Evolutionary conservation across 2,329 filamentous ascomycete genomes (phyloP).

Genomic region (Cadophora malorum): DNA sequence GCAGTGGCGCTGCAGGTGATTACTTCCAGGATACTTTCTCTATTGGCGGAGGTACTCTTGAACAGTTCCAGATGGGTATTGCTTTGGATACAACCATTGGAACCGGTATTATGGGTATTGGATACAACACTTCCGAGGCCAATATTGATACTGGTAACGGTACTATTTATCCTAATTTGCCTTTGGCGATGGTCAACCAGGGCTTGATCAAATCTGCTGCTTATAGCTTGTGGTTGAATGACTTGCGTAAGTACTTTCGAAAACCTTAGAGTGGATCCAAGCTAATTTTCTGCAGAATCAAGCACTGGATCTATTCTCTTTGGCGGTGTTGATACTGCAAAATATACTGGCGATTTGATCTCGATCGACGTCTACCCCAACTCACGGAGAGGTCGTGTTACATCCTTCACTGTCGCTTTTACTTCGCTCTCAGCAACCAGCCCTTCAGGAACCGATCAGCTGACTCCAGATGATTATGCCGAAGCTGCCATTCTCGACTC

Average conservation of each 20-base stretch:
- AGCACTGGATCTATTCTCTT: constrained; percentile 50
- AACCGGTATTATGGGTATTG: constrained; percentile 65
- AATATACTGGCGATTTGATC: constrained; percentile 50
- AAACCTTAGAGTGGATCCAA: not conserved
- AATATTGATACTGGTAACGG: constrained; percentile 56
- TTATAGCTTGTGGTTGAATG: constrained; percentile 48
- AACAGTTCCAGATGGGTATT: constrained; percentile 61
- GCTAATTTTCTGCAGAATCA: constrained; percentile 38
- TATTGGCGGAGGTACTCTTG: constrained; percentile 57
- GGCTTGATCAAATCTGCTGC: constrained; percentile 53
- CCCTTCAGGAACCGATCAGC: constrained; percentile 48
- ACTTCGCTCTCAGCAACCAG: constrained; percentile 43
- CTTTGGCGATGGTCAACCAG: constrained; percentile 47
- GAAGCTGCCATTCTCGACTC: constrained; percentile 65
- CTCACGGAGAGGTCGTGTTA: constrained; percentile 24
- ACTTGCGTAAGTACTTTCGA: constrained; percentile 41
- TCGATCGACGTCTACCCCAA: constrained; percentile 44
- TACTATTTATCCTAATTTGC: constrained; percentile 47
- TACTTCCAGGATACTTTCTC: constrained; percentile 63
- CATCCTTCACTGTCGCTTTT: constrained; percentile 45
- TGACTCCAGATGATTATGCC: constrained; percentile 47
- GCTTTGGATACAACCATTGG: constrained; percentile 56
- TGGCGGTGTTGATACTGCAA: constrained; percentile 55
- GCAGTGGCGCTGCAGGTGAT: constrained; percentile 59
- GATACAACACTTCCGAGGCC: constrained; percentile 53